phyloP scores from a whole-genome alignment of 1,284 basidiomycete genomes.

The Anthracocystis panici-leucophaei region DNA sequence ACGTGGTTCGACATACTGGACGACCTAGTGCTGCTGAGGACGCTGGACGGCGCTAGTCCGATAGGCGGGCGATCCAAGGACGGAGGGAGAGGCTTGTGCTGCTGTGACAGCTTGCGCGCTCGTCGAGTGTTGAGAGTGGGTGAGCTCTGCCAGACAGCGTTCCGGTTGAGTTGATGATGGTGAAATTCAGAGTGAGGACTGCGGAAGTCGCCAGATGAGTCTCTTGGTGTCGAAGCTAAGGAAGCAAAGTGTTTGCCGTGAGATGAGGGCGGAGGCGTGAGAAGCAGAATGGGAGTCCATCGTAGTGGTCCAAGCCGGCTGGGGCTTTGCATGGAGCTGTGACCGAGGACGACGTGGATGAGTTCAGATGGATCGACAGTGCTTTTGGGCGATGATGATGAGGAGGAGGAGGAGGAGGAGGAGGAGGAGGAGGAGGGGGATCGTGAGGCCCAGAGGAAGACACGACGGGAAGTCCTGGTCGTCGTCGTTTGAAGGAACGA shows the following conservation, averaged over 20 bases:
- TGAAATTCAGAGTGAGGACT: background rate
- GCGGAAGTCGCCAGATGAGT: background rate
- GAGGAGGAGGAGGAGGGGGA: too few species aligned
- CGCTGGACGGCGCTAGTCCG: background rate
- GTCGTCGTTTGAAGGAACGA: background rate
- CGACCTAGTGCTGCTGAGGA: background rate
- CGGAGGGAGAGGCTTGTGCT: background rate
- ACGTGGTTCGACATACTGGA: background rate
- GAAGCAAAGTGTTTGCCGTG: background rate
- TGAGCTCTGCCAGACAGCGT: slow-evolving; percentile 18
- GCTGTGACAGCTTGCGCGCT: slow-evolving; percentile 7
- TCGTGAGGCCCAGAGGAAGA: background rate
- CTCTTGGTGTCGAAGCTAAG: background rate
- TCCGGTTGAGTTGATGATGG: slow-evolving; percentile 8
- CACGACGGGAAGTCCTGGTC: background rate
- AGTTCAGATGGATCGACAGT: background rate
- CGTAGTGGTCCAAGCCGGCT: slow-evolving; percentile 8
- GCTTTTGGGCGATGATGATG: background rate
- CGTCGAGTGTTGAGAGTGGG: slow-evolving; percentile 22
- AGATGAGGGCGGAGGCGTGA: slow-evolving; percentile 22
- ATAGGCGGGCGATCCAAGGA: background rate
- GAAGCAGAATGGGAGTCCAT: slow-evolving; percentile 22
- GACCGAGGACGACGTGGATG: background rate
- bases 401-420: too few species aligned
- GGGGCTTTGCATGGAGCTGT: slow-evolving; percentile 3